Conservation (phyloP, 768 basidiomycete genomes). For the Podaxis sp. region DNA sequence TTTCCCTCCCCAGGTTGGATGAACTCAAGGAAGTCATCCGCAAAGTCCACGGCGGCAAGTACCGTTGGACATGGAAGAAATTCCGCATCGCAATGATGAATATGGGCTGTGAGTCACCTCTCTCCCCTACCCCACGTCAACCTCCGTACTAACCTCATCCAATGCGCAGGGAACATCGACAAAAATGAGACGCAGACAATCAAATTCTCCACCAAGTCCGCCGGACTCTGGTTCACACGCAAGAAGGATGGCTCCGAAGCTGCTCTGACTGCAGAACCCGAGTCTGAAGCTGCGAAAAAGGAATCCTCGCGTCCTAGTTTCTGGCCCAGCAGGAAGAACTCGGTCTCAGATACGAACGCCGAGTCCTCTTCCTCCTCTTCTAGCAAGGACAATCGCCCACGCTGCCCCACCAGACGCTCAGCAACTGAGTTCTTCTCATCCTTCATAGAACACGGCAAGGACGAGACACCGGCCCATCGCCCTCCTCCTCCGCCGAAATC, state of each 20-base stretch:
- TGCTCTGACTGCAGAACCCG: constrained; percentile 12
- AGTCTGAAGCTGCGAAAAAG: constrained; percentile 20
- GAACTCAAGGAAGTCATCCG: constrained; percentile 74
- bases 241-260: constrained; percentile 36
- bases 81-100: constrained; percentile 76
- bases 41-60: constrained; percentile 73
- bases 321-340: constrained; percentile 29
- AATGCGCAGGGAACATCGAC: constrained; percentile 64
- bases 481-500: constrained; percentile 22
- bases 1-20: constrained; percentile 39
- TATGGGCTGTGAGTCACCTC: constrained; percentile 70
- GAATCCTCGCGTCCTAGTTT: constrained; percentile 22
- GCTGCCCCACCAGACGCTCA: background rate
- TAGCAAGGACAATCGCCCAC: background rate
- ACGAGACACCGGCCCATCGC: constrained; percentile 24
- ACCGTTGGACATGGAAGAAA: constrained; percentile 83
- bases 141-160: background rate
- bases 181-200: constrained; percentile 55
- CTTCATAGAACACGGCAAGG: constrained; percentile 20
- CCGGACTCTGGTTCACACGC: constrained; percentile 52
- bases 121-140: background rate
- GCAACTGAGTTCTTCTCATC: background rate
- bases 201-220: constrained; percentile 51
- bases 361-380: background rate
- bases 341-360: constrained; percentile 14